Evolutionary conservation across 257 asterid genomes (phyloP).

Genomic region (Oldenlandia corymbosa): DNA sequence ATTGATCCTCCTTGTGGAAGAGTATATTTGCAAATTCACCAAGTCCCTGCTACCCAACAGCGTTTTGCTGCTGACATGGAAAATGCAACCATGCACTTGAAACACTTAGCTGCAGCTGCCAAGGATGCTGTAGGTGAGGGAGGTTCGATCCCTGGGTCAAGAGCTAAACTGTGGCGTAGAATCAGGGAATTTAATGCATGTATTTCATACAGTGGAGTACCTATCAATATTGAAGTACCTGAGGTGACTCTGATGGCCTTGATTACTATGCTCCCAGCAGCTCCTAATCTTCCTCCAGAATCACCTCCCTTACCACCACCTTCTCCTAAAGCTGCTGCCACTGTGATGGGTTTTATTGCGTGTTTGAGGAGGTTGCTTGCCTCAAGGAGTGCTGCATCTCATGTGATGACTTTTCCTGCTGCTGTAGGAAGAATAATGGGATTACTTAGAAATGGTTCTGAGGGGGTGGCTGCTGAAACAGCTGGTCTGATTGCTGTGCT

Average conservation of each 20-base stretch:
- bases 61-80: constrained; percentile 62
- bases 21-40: constrained; percentile 54
- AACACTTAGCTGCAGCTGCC: constrained; percentile 93
- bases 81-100: constrained; percentile 77
- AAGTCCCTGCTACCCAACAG: constrained; percentile 32
- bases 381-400: constrained; percentile 94
- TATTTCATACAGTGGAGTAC: constrained; percentile 82
- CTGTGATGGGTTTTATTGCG: constrained; percentile 87
- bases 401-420: constrained; percentile 98
- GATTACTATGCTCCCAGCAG: constrained; percentile 92
- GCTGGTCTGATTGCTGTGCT: constrained; percentile 87
- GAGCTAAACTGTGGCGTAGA: constrained; percentile 98
- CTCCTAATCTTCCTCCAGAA: constrained; percentile 96
- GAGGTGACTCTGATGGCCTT: constrained; percentile 98
- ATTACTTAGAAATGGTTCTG: constrained; percentile 91
- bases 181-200: constrained; percentile 97
- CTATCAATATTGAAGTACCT: constrained; percentile 83
- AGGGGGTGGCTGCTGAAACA: constrained; percentile 89
- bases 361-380: constrained; percentile 89
- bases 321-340: constrained; percentile 98
- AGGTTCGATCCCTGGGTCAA: constrained; percentile 99
- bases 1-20: constrained; percentile 98
- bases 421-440: constrained; percentile 98
- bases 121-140: constrained; percentile 99
- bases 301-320: constrained; percentile 96